Evolutionary conservation across 2,329 filamentous ascomycete species (phyloP).

Genomic region (Chaetomium strumarium): DNA sequence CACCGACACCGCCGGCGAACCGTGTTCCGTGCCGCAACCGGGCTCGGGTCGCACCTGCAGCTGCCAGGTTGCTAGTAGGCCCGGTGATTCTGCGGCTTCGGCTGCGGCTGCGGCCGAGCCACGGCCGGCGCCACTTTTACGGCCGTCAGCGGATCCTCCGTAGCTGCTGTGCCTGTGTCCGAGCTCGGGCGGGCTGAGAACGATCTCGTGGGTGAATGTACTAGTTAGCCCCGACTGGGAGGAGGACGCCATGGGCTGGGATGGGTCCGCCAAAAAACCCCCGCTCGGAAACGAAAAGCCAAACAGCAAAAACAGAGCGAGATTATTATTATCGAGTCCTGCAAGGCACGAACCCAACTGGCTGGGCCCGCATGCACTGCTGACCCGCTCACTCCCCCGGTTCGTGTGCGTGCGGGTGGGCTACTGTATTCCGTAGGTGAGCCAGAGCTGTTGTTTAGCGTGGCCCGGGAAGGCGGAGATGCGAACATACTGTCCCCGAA

Average conservation of each 20-base stretch:
- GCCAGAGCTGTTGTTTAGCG: too few species aligned
- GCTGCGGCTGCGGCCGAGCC: too few species aligned
- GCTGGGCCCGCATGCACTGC: conserved; percentile 1
- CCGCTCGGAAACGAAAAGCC: not conserved
- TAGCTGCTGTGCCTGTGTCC: not conserved
- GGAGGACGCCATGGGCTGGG: conserved; percentile 4
- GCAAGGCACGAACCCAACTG: not conserved
- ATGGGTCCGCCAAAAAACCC: not conserved
- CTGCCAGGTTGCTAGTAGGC: too few species aligned
- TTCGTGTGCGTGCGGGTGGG: not conserved
- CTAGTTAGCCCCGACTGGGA: not conserved
- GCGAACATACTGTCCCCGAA: too few species aligned
- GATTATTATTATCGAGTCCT: too few species aligned
- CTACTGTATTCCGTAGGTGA: too few species aligned
- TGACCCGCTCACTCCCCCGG: conserved; percentile 5
- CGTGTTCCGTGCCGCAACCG: not conserved
- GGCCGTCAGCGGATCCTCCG: not conserved
- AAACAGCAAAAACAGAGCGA: not conserved
- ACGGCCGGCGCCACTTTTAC: too few species aligned
- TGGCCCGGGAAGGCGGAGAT: too few species aligned
- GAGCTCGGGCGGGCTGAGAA: not conserved
- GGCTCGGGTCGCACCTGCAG: too few species aligned
- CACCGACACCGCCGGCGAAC: not conserved
- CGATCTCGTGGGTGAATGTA: too few species aligned
- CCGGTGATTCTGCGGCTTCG: too few species aligned